Percentiles rank a stretch among this genome's conserved stretches.
Conservation (phyloP, 371 early-diverging fungal genomes). For the Apophysomyces elegans region DNA sequence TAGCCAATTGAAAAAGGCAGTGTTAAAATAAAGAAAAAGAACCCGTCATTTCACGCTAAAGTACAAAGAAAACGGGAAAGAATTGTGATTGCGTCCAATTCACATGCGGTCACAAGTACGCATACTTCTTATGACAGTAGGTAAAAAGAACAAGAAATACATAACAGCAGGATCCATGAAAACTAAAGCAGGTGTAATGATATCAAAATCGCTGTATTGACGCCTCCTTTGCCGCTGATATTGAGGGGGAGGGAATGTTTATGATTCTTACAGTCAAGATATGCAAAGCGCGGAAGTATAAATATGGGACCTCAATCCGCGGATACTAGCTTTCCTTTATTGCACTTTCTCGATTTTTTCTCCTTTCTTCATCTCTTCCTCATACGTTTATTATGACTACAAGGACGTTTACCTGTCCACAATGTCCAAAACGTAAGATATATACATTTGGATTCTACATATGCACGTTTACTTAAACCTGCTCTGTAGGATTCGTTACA, state of each 20-base stretch:
- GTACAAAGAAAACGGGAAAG: not conserved
- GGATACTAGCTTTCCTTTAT: not conserved
- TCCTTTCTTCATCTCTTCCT: not conserved
- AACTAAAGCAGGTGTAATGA: not conserved
- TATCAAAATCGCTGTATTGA: not conserved
- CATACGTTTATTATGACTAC: not conserved
- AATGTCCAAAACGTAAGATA: slow-evolving; percentile 28
- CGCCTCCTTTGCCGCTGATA: slow-evolving; percentile 4
- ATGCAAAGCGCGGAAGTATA: slow-evolving; percentile 10
- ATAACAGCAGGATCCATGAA: not conserved
- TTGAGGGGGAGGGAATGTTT: not conserved
- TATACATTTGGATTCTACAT: not conserved
- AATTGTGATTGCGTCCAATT: slow-evolving; percentile 1
- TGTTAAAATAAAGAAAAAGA: not conserved
- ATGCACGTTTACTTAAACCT: not conserved
- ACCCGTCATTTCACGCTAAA: not conserved
- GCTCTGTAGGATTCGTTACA: slow-evolving; percentile 16
- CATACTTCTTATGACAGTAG: not conserved
- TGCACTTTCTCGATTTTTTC: not conserved
- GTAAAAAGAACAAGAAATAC: not conserved
- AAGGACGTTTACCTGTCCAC: slow-evolving; percentile 15
- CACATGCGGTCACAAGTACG: slow-evolving; percentile 3
- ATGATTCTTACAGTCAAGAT: not conserved
- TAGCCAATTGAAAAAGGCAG: not conserved
- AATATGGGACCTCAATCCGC: not conserved